These are phyloP conservation scores for Colletotrichum musicola DNA, from an alignment of 2,329 filamentous ascomycete genomes.

Conservation along the genomic window DNA sequence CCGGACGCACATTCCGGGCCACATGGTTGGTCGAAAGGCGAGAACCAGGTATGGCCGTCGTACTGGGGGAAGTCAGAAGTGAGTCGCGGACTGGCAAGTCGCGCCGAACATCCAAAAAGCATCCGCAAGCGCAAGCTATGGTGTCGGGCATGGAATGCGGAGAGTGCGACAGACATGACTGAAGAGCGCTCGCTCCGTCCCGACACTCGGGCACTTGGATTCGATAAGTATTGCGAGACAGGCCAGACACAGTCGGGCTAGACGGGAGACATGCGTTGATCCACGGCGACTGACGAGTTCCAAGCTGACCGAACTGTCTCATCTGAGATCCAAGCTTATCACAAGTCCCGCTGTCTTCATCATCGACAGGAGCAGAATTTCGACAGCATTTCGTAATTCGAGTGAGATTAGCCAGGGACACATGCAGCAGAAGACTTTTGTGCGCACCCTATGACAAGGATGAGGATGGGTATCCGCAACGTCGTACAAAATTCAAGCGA, in stretches of 20 bases:
- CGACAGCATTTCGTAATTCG: neutral
- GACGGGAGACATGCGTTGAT: conserved; percentile 31
- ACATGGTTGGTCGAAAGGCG: conserved; percentile 7
- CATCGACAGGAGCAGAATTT: conserved; percentile 14
- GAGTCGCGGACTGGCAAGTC: conserved; percentile 12
- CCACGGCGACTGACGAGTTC: conserved; percentile 22
- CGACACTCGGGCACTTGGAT: conserved; percentile 34
- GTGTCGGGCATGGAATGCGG: conserved; percentile 17
- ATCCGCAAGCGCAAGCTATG: neutral
- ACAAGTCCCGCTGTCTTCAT: conserved; percentile 20
- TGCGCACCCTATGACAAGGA: conserved; percentile 1
- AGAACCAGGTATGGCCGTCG: neutral
- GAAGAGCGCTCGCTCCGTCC: conserved; percentile 24
- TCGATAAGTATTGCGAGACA: conserved; percentile 17
- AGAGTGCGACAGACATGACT: conserved; percentile 22
- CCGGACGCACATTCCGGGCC: neutral
- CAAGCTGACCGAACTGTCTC: conserved; percentile 25
- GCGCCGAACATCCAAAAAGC: conserved; percentile 6
- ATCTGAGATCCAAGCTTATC: conserved; percentile 12
- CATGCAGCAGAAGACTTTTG: conserved; percentile 4
- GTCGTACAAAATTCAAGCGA: conserved; percentile 14
- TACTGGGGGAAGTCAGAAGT: neutral
- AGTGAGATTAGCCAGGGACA: neutral
- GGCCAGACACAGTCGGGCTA: conserved; percentile 24
- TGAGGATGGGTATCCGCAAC: conserved; percentile 1